A percentile compares a stretch with the other conserved stretches of the same genome.
Evolutionary conservation across 768 basidiomycete genomes (phyloP).

Genomic region (Neoboletus magnificus): DNA sequence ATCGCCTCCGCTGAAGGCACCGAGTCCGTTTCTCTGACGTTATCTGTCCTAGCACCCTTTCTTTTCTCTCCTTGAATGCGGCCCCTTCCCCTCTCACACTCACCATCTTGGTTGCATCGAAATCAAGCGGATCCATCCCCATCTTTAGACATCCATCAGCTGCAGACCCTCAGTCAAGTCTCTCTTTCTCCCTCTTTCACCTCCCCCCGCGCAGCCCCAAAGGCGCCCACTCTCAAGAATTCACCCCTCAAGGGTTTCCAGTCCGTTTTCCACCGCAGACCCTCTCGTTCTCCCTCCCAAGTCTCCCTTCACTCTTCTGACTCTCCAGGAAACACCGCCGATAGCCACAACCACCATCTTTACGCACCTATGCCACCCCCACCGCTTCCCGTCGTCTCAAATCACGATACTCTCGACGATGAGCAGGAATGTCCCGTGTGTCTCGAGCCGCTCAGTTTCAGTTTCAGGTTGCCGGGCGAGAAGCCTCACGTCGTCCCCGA

Average conservation of each 20-base stretch:
- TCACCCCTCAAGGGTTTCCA: conserved; percentile 40
- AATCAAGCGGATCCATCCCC: conserved; percentile 32
- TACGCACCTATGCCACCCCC: conserved; percentile 61
- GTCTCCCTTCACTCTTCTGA: conserved; percentile 48
- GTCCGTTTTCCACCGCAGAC: conserved; percentile 50
- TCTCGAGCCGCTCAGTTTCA: conserved; percentile 90
- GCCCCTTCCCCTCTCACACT: conserved; percentile 28
- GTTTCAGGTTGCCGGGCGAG: conserved; percentile 91
- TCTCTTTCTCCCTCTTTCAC: conserved; percentile 46
- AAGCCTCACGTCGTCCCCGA: conserved; percentile 97
- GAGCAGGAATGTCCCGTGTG: conserved; percentile 96
- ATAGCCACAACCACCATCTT: conserved; percentile 44
- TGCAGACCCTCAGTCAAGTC: conserved; percentile 1
- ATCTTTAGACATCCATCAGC: conserved; percentile 34
- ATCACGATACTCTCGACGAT: conserved; percentile 59
- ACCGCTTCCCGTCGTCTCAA: conserved; percentile 71
- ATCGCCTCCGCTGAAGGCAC: not conserved
- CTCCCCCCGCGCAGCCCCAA: conserved; percentile 35
- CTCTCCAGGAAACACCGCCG: conserved; percentile 37
- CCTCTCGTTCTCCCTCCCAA: conserved; percentile 43
- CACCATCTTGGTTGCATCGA: conserved; percentile 39
- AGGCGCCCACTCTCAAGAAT: conserved; percentile 33
- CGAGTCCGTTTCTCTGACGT: not conserved
- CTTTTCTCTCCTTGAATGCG: conserved; percentile 27
- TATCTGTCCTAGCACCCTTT: not conserved